Evolutionary conservation across 83 land plant genomes (phyloP).

Genomic region (Picea abies): DNA sequence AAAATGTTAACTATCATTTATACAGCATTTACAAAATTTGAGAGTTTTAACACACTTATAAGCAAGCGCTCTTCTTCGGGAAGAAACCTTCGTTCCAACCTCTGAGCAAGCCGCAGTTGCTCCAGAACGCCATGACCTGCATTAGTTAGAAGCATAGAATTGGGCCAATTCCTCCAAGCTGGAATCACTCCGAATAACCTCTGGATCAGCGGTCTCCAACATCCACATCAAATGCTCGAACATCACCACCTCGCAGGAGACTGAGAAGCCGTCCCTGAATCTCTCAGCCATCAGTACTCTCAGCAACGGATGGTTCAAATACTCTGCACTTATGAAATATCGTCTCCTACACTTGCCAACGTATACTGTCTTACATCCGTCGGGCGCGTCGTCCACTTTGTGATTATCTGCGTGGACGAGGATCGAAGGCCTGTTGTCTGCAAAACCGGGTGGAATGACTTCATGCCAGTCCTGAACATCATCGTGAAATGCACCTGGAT

Average conservation of each 20-base stretch:
- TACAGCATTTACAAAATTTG: no score
- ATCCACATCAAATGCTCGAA: conserved; percentile 71
- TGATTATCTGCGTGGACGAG: neutral
- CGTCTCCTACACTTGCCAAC: conserved; percentile 54
- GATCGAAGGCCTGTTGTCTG: neutral
- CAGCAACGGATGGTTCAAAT: conserved; percentile 46
- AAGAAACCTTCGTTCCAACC: no score
- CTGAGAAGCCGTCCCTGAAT: conserved; percentile 19
- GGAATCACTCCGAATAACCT: conserved; percentile 14
- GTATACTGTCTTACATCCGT: conserved; percentile 30
- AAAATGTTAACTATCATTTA: no score
- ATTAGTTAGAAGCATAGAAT: conserved; percentile 17
- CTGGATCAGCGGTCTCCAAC: conserved; percentile 48
- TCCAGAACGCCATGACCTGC: no score
- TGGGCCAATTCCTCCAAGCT: conserved; percentile 46
- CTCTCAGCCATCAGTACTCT: conserved; percentile 44
- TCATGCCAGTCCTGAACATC: neutral
- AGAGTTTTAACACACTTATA: no score
- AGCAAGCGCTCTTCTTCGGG: no score
- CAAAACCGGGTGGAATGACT: no score
- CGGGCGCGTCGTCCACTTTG: conserved; percentile 4
- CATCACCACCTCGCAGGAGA: conserved; percentile 63
- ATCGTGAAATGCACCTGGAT: no score
- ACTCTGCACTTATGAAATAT: conserved; percentile 43
- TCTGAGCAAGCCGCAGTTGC: no score